Percentiles rank a stretch among this genome's conserved stretches.
phyloP scores from a whole-genome alignment of 805 yeast genomes.

The Schwanniomyces vanrijiae region DNA sequence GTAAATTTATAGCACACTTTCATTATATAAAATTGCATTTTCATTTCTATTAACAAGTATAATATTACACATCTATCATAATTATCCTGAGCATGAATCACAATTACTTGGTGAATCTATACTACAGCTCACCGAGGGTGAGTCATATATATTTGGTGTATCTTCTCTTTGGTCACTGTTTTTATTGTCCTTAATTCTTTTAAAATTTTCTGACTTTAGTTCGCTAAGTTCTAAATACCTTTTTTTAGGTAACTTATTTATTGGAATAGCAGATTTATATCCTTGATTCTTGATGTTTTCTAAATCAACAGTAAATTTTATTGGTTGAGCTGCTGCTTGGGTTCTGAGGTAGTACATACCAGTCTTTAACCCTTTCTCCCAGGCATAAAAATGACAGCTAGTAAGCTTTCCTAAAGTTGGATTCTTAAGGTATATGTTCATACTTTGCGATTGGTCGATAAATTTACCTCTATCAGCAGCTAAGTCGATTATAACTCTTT shows the following conservation, averaged over 20 bases:
- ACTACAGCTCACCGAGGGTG: constrained; percentile 33
- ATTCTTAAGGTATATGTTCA: constrained; percentile 37
- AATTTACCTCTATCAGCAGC: constrained; percentile 76
- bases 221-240: constrained; percentile 16
- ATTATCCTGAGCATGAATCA: constrained; percentile 42
- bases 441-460: constrained; percentile 55
- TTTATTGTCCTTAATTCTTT: too few relatives aligned
- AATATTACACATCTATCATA: neutral
- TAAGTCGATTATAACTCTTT: constrained; percentile 80
- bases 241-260: constrained; percentile 17
- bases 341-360: constrained; percentile 42
- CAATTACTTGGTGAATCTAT: constrained; percentile 29
- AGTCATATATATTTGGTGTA: constrained; percentile 26
- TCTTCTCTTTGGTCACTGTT: neutral
- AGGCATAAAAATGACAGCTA: constrained; percentile 44
- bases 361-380: constrained; percentile 39
- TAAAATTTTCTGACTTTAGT: neutral
- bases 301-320: constrained; percentile 32
- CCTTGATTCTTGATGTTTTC: constrained; percentile 9
- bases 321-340: constrained; percentile 38
- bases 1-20: neutral
- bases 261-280: neutral
- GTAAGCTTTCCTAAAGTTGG: constrained; percentile 41
- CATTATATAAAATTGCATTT: constrained; percentile 2
- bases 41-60: constrained; percentile 7